Percentiles rank a stretch among this genome's conserved stretches.
These are phyloP conservation scores for Dipteronia sinensis DNA, from an alignment of 345 rosid genomes.

Conservation along the genomic window DNA sequence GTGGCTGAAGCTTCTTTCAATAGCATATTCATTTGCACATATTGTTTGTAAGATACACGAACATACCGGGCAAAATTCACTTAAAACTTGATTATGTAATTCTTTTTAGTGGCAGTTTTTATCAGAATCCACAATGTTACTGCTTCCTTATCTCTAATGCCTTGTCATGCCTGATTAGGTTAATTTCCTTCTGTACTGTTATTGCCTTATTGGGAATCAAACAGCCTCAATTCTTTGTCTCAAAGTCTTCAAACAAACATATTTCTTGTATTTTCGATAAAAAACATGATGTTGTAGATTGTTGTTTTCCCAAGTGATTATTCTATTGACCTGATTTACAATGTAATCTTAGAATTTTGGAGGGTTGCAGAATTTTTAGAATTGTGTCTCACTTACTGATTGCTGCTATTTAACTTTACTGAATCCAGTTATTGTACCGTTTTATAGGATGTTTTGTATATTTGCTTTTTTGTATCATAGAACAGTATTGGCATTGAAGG, in stretches of 20 bases:
- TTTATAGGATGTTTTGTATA: not conserved
- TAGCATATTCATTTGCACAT: constrained; percentile 15
- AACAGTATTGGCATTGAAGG: not conserved
- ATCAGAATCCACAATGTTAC: not conserved
- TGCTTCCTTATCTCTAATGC: constrained; percentile 4
- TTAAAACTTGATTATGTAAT: constrained; percentile 24
- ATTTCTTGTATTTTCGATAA: not conserved
- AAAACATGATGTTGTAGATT: not conserved
- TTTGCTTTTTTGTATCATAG: not conserved
- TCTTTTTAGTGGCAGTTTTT: constrained; percentile 24
- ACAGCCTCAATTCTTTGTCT: constrained; percentile 4
- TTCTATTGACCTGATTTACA: not conserved
- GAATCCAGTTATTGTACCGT: not conserved
- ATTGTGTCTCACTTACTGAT: not conserved
- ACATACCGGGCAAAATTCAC: constrained; percentile 23
- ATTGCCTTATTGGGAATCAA: no score
- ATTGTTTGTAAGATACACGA: constrained; percentile 36
- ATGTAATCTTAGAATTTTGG: not conserved
- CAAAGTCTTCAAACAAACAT: not conserved
- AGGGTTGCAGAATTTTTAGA: not conserved
- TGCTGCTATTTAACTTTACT: not conserved
- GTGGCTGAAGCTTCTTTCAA: constrained; percentile 28
- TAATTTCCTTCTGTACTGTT: not conserved
- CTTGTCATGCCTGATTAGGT: constrained; percentile 1
- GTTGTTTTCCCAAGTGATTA: not conserved